These are phyloP conservation scores for Clavaria fumosa DNA, from an alignment of 768 basidiomycete genomes.

Conservation along the genomic window DNA sequence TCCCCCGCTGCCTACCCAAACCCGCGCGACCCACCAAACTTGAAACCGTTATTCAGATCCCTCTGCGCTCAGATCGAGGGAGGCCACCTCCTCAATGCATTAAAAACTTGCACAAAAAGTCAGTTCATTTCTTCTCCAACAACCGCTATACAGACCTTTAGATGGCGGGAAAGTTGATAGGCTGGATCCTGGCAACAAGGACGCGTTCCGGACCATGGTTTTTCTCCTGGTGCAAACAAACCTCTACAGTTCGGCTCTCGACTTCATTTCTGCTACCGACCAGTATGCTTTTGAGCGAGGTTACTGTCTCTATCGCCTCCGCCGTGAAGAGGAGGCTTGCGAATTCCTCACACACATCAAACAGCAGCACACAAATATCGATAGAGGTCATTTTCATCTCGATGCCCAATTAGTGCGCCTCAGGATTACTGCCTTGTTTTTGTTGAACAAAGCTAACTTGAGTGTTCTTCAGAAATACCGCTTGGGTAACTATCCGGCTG, in stretches of 20 bases:
- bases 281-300: conserved; percentile 49
- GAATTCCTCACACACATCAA: conserved; percentile 36
- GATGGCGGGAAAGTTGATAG: conserved; percentile 40
- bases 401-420: conserved; percentile 83
- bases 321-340: conserved; percentile 54
- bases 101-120: conserved; percentile 92
- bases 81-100: conserved; percentile 71
- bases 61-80: conserved; percentile 81
- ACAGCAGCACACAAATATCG: conserved; percentile 26
- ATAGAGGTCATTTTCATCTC: conserved; percentile 58
- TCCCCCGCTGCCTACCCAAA: too few relatives aligned
- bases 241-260: conserved; percentile 55
- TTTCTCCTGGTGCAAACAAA: conserved; percentile 81
- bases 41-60: conserved; percentile 50
- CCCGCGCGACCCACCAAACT: too few relatives aligned
- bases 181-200: conserved; percentile 47
- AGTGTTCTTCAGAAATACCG: conserved; percentile 47
- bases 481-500: conserved; percentile 54
- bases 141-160: conserved; percentile 9
- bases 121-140: conserved; percentile 17
- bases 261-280: conserved; percentile 27
- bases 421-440: conserved; percentile 8
- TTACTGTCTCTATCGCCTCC: conserved; percentile 77
- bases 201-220: conserved; percentile 72
- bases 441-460: conserved; percentile 6